phyloP scores from a whole-genome alignment of 2,329 filamentous ascomycete genomes.

The Endoconidiophora laricicola region DNA sequence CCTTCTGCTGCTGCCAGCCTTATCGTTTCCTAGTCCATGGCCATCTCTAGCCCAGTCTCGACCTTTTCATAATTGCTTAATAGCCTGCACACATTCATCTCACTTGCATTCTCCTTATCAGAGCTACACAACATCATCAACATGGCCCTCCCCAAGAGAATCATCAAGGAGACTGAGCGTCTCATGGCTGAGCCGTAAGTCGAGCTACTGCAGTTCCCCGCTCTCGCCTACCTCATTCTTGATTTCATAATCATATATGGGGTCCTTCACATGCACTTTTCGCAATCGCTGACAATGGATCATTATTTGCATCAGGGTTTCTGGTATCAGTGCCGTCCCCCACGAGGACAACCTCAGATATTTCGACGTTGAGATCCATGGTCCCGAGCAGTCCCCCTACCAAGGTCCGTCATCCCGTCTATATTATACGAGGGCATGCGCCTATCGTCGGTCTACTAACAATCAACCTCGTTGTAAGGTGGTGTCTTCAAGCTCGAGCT shows the following conservation, averaged over 20 bases:
- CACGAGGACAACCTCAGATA: conserved; percentile 96
- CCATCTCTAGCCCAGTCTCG: not conserved
- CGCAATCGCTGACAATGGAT: conserved; percentile 12
- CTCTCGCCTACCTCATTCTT: not conserved
- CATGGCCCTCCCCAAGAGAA: conserved; percentile 82
- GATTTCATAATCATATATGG: not conserved
- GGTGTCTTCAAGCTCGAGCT: conserved; percentile 94
- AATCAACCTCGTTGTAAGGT: conserved; percentile 22
- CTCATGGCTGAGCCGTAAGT: conserved; percentile 89
- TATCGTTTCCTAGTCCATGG: not conserved
- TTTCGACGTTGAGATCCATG: conserved; percentile 94
- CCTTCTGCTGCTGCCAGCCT: not conserved
- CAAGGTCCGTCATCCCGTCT: conserved; percentile 45
- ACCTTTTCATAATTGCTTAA: no score
- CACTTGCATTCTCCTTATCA: not conserved
- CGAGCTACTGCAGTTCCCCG: not conserved
- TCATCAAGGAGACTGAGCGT: conserved; percentile 96
- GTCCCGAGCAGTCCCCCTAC: conserved; percentile 81
- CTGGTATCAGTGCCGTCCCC: conserved; percentile 86
- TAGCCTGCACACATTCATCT: no score
- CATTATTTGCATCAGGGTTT: conserved; percentile 45
- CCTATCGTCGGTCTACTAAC: no score
- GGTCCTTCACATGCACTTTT: not conserved
- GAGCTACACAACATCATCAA: not conserved
- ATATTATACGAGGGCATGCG: not conserved